A percentile compares a stretch with the other conserved stretches of the same genome.
Evolutionary conservation across 1,139 yeast species (phyloP).

Genomic region (Blastobotrys malaysiensis): DNA sequence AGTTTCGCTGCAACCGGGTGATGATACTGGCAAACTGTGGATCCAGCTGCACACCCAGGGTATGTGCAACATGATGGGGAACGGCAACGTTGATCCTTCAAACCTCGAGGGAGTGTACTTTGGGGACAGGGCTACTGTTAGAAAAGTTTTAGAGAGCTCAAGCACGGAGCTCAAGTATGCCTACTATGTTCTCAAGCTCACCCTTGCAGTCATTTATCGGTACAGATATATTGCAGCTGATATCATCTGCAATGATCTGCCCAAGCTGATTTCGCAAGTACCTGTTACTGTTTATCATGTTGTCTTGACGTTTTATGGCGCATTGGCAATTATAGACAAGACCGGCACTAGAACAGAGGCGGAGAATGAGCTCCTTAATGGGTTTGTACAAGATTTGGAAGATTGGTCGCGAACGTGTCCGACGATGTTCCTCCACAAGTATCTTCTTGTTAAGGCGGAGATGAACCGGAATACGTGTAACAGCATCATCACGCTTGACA

Average conservation of each 20-base stretch:
- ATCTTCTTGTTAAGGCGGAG: slow-evolving; percentile 37
- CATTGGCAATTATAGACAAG: slow-evolving; percentile 27
- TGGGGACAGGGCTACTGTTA: slow-evolving; percentile 15
- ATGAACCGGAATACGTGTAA: slow-evolving; percentile 26
- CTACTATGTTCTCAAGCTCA: slow-evolving; percentile 23
- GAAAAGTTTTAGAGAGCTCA: slow-evolving; percentile 15
- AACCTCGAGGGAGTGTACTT: slow-evolving; percentile 24
- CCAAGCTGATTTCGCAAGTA: slow-evolving; percentile 23
- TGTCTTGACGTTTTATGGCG: slow-evolving; percentile 28
- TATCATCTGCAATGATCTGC: slow-evolving; percentile 23
- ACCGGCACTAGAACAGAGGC: slow-evolving; percentile 13
- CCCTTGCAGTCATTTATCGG: slow-evolving; percentile 26
- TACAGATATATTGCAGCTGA: slow-evolving; percentile 26
- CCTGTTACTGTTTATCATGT: slow-evolving; percentile 29
- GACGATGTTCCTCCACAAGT: slow-evolving; percentile 37
- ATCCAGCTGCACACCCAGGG: slow-evolving; percentile 28
- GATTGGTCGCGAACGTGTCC: slow-evolving; percentile 39
- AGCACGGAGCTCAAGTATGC: slow-evolving; percentile 26
- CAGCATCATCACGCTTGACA: slow-evolving; percentile 40
- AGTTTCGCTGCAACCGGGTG: slow-evolving; percentile 22
- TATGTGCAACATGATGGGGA: slow-evolving; percentile 24
- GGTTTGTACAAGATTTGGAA: slow-evolving; percentile 28
- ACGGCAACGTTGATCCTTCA: slow-evolving; percentile 25
- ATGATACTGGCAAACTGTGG: slow-evolving; percentile 28
- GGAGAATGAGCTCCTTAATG: slow-evolving; percentile 19